phyloP scores from a whole-genome alignment of 164 flowering plant genomes.

The Santalum album region DNA sequence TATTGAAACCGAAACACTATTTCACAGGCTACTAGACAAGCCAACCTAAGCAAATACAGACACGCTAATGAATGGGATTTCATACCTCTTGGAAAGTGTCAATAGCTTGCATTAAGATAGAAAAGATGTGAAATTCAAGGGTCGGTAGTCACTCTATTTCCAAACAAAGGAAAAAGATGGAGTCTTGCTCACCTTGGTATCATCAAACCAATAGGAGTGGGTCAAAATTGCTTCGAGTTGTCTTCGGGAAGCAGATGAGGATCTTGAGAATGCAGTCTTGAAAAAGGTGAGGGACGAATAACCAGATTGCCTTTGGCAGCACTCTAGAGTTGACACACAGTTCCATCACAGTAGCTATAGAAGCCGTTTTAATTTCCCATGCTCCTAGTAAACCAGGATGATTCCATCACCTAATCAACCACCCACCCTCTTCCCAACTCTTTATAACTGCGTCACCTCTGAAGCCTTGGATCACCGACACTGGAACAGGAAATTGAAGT shows the following conservation, averaged over 20 bases:
- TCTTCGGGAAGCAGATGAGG: not conserved
- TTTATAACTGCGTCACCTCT: not conserved
- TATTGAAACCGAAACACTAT: too few relatives aligned
- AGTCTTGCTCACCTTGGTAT: too few relatives aligned
- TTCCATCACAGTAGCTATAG: constrained; percentile 3
- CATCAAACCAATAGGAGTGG: not conserved
- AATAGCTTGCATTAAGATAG: too few relatives aligned
- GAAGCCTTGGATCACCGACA: not conserved
- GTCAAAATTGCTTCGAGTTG: not conserved
- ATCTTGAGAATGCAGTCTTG: not conserved
- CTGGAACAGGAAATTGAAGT: not conserved
- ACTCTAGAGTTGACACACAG: constrained; percentile 3
- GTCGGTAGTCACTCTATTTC: too few relatives aligned
- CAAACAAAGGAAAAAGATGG: too few relatives aligned
- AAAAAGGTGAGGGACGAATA: not conserved
- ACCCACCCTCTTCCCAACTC: too few relatives aligned
- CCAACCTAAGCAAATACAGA: too few relatives aligned
- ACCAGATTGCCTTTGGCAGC: constrained; percentile 1
- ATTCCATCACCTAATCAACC: constrained; percentile 1
- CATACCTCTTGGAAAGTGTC: too few relatives aligned
- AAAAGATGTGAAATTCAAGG: too few relatives aligned
- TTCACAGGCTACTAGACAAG: too few relatives aligned
- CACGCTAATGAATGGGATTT: too few relatives aligned
- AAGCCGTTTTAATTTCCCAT: not conserved
- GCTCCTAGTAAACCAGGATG: not conserved